Evolutionary conservation across 2,329 filamentous ascomycete genomes (phyloP), one percentile per base, ranked within the genome.

Genomic region (Venturia pyrina): DNA sequence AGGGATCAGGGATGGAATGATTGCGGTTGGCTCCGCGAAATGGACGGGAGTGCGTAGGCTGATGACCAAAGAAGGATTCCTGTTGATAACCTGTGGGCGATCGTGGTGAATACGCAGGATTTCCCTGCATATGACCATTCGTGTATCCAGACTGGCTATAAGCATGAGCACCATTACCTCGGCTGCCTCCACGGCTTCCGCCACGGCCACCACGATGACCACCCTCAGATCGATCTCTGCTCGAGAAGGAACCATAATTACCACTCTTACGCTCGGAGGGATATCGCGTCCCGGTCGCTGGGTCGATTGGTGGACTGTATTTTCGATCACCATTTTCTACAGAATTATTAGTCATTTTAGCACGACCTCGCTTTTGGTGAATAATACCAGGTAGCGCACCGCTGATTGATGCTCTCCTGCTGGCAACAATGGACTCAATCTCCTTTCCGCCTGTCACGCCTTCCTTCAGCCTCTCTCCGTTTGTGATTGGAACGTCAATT

Each of bases 141-240:
- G 50, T 34, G 61, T 60, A 63, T 50, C 67, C 32, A 8, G 53
- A 66, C 61, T 68, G 69, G 53, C 70, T 65, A 63, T 72, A 70
- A 32, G 69, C 67, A 71, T 78, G 69, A 68, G 67, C 70, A 24
- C 72, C 73, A 66, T 76, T 80, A 13, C 48, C 48, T 63, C 82
- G 76, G 53, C 78, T 77, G 56, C 79, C 78, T 66, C 80, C 78
- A 64, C 72, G 77, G 24, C 78, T 77, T 65, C 82, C 82, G 67
- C 82, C 78, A 34, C 71, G 72, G 68, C 80, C 76, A 63, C 75
- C 71, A 53, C 74, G 75, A 66, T 77, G 53, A 17, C 53, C 53
- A 37, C 53, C 53, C 53, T 59, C 53, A n/a, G 53, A 78, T 66
- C 83, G 82, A 67, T 79, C 76, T 50, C 80, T 74, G 43, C 69